Percentiles rank a stretch among this genome's conserved stretches.
These are phyloP conservation scores for Cladochytrium replicatum DNA, from an alignment of 192 early-diverging fungal genomes.

Conservation along the genomic window DNA sequence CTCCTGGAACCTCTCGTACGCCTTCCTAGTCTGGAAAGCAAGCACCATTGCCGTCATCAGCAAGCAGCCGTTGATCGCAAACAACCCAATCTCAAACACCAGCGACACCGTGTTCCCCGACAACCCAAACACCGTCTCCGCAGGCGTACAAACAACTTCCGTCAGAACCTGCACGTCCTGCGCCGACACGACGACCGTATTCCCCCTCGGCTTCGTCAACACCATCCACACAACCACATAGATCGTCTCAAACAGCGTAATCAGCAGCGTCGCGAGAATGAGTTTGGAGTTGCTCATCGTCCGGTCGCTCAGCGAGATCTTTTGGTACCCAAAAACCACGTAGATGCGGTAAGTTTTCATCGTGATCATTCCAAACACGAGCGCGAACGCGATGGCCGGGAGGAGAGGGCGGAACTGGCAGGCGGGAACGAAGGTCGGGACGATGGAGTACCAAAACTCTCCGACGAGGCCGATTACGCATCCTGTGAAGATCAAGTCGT, in stretches of 20 bases:
- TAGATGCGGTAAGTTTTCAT: constrained; percentile 11
- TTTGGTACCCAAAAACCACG: constrained; percentile 2
- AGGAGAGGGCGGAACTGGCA: constrained; percentile 3
- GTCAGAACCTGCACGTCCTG: neutral
- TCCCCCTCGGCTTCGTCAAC: neutral
- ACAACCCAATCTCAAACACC: constrained; percentile 1
- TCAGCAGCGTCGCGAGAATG: neutral
- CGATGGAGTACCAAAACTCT: neutral
- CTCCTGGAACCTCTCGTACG: constrained; percentile 1
- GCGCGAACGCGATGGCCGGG: constrained; percentile 4
- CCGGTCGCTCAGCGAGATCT: neutral
- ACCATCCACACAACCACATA: neutral
- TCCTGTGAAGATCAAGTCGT: neutral
- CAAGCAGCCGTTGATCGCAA: constrained; percentile 1
- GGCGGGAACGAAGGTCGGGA: neutral
- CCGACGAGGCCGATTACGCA: neutral
- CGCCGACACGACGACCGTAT: too few relatives aligned
- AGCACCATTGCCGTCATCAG: neutral
- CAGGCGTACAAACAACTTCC: too few relatives aligned
- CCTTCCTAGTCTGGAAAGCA: constrained; percentile 1
- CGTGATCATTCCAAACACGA: constrained; percentile 2
- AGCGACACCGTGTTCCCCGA: too few relatives aligned
- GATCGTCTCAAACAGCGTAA: neutral
- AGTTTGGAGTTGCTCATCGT: neutral
- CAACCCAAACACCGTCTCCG: too few relatives aligned